Base-by-base conservation (phyloP, 768 basidiomycete genomes). In the Termitomyces sp. region DNA sequence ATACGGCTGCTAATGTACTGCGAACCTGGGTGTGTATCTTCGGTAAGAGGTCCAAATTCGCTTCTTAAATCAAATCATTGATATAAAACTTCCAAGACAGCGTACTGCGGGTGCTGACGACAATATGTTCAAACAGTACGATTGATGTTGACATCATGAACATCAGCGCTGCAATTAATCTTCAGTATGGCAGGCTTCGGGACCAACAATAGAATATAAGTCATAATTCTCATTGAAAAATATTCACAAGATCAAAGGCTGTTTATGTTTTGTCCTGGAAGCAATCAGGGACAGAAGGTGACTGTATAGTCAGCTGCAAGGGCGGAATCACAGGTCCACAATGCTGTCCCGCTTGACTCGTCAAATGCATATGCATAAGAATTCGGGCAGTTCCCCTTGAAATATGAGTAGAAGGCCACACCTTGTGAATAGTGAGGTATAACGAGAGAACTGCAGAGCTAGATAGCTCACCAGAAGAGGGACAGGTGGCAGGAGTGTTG, bases 351-450 rank as follows among this genome's bases (percentile, higher is more conserved):
- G 59, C 70, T 73, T 29, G 66, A 62, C 65, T 81, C 79, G 60
- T 82, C 81, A 62, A 68, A 81, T 3, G 79, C 76, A 59, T 78
- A 81, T 0, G 70, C 78, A 48, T 80, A 80, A 1, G 76, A 64
- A 28, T 59, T 65, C 31, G 66, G 66, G 47, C 68, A 69, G 54
- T 66, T 67, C 56, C 24, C 54, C 47, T 69, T 68, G 66, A 69
- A 70, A 51, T 67, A 70, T 33, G 57, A 56, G 55, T 66, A 68
- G 61, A 52, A 66, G 8, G 57, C 61, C 28, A 69, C 68, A 50
- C 68, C 67, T 67, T 34, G 10, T 31, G 13, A 46, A 54, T 47
- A 48, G 49, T 48, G 5, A 46, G 50, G 24, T 16, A 49, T 46
- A 29, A 18, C 13, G 22, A 47, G 46, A 48, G 26, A 42, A 60